phyloP scores from a whole-genome alignment of 805 yeast genomes.

The Cyberlindnera mycetangii region DNA sequence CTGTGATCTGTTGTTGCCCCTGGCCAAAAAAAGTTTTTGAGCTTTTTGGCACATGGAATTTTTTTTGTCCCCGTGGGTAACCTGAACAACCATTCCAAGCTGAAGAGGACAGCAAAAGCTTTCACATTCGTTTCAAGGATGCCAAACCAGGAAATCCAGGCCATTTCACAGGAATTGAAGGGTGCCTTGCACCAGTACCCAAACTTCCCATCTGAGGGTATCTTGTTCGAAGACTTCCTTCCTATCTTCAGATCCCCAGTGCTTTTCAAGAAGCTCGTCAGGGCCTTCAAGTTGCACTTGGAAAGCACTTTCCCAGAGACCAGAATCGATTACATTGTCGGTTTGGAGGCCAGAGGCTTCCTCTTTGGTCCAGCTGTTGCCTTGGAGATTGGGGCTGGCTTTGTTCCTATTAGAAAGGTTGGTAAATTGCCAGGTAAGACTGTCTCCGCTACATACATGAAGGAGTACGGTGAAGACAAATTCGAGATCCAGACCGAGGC shows the following conservation, averaged over 20 bases:
- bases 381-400: constrained; percentile 81
- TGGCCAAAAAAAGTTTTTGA: constrained; percentile 1
- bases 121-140: constrained; percentile 2
- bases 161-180: constrained; percentile 44
- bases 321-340: constrained; percentile 85
- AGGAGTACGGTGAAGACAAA: constrained; percentile 90
- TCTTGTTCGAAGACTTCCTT: constrained; percentile 91
- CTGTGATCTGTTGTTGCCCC: constrained; percentile 1
- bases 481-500: constrained; percentile 87
- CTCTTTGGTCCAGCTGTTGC: constrained; percentile 96
- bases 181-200: constrained; percentile 73
- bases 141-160: constrained; percentile 20
- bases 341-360: constrained; percentile 96
- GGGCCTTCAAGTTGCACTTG: constrained; percentile 76
- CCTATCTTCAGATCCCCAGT: constrained; percentile 87
- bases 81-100: neutral
- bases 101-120: neutral
- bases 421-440: constrained; percentile 93
- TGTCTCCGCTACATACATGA: constrained; percentile 66
- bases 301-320: constrained; percentile 49
- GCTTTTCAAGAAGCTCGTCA: constrained; percentile 74
- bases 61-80: neutral
- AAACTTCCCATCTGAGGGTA: constrained; percentile 91
- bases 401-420: constrained; percentile 91
- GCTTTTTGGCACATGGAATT: constrained; percentile 7